Conservation (phyloP, 2,329 filamentous ascomycete genomes). For the Cladosporium sp. region DNA sequence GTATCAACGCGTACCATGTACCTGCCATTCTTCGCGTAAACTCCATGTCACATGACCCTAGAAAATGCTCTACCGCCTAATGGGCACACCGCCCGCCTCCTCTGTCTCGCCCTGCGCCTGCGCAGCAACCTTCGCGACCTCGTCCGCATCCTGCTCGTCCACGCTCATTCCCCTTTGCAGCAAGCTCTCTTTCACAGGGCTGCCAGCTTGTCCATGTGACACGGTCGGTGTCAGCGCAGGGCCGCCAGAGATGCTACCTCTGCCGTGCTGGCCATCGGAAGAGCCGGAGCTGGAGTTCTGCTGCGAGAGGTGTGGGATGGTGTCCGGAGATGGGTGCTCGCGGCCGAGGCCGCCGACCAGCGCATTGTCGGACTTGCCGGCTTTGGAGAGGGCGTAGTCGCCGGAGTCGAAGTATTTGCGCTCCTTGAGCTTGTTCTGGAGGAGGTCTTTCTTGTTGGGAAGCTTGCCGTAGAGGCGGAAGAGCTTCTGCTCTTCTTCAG, state of each 20-base stretch:
- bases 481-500: conserved; percentile 90
- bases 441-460: conserved; percentile 89
- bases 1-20: not conserved
- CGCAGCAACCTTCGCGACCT: conserved; percentile 23
- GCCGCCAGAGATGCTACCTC: conserved; percentile 14
- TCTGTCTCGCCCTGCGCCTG: conserved; percentile 4
- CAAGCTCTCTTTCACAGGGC: conserved; percentile 89
- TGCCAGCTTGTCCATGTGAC: conserved; percentile 58
- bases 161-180: conserved; percentile 77
- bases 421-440: conserved; percentile 98
- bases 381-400: conserved; percentile 92
- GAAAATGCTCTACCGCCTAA: conserved; percentile 14
- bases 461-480: conserved; percentile 98
- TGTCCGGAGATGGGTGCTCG: conserved; percentile 68
- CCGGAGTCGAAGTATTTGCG: conserved; percentile 97
- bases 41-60: not conserved
- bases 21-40: not conserved
- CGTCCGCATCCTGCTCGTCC: conserved; percentile 49
- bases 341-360: conserved; percentile 83
- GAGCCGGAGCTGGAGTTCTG: conserved; percentile 22
- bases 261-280: conserved; percentile 14
- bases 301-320: conserved; percentile 35
- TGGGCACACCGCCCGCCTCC: conserved; percentile 19
- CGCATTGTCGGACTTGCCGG: conserved; percentile 83
- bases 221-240: conserved; percentile 37